A percentile compares a stretch with the other conserved stretches of the same genome.
Conservation (phyloP, 345 rosid genomes). For the Aethionema arabicum region DNA sequence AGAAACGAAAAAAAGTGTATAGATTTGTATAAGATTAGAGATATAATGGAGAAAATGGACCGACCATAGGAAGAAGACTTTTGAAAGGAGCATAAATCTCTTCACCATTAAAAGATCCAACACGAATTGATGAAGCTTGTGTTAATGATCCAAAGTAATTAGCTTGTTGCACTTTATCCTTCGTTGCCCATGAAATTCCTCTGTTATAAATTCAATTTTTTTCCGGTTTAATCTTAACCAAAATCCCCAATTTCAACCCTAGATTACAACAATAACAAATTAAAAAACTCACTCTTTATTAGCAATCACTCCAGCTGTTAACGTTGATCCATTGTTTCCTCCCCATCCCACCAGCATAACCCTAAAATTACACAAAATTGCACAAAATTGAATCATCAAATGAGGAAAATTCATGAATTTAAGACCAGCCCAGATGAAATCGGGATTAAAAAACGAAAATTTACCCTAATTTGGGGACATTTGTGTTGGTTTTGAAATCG, state of each 20-base stretch:
- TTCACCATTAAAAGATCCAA: constrained; percentile 96
- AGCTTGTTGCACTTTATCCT: constrained; percentile 96
- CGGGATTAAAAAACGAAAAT: background rate
- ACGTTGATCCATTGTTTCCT: constrained; percentile 91
- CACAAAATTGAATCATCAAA: constrained; percentile 22
- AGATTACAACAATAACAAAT: background rate
- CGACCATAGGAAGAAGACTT: constrained; percentile 99
- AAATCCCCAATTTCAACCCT: background rate
- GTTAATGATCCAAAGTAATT: constrained; percentile 95
- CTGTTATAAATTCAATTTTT: constrained; percentile 41
- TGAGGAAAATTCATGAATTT: background rate
- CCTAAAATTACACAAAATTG: constrained; percentile 58
- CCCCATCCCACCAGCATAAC: constrained; percentile 99
- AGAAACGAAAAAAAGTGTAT: background rate
- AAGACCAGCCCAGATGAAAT: constrained; percentile 1
- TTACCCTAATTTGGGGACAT: constrained; percentile 72
- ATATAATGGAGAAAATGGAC: constrained; percentile 32
- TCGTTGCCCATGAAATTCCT: constrained; percentile 99
- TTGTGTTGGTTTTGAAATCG: constrained; percentile 63
- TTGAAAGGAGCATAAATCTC: constrained; percentile 99
- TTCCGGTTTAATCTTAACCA: background rate
- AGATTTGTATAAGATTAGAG: background rate
- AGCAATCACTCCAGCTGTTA: constrained; percentile 86
- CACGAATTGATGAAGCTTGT: constrained; percentile 85
- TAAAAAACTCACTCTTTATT: constrained; percentile 54